These are phyloP conservation scores for Clarireedia monteithiana DNA, from an alignment of 2,329 filamentous ascomycete species.

Conservation along the genomic window DNA sequence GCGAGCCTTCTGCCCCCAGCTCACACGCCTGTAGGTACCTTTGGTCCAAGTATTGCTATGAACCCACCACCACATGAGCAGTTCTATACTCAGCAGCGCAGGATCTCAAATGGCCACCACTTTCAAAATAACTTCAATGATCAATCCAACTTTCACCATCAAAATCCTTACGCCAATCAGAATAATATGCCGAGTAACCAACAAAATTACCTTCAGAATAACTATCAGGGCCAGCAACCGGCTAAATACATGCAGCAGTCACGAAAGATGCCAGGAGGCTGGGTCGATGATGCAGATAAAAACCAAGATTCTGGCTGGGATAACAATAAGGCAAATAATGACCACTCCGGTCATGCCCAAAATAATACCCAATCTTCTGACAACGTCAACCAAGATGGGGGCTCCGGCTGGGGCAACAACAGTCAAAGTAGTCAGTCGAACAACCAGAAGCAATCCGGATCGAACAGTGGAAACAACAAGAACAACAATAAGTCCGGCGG, in stretches of 20 bases:
- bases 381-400: neutral
- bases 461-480: slow-evolving; percentile 6
- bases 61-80: slow-evolving; percentile 22
- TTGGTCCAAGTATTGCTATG: slow-evolving; percentile 10
- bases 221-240: neutral
- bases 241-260: neutral
- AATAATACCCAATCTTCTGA: too few species aligned
- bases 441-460: slow-evolving; percentile 7
- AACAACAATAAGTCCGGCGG: neutral
- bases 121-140: too few species aligned
- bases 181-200: neutral
- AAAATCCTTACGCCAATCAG: neutral
- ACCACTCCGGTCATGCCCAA: slow-evolving; percentile 1
- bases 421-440: slow-evolving; percentile 10
- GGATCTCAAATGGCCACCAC: too few species aligned
- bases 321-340: neutral
- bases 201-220: neutral
- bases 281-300: slow-evolving; percentile 9
- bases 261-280: slow-evolving; percentile 11
- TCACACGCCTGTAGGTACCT: slow-evolving; percentile 34
- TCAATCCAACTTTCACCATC: too few species aligned
- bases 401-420: slow-evolving; percentile 7
- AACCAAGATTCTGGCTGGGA: neutral
- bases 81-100: neutral
- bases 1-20: slow-evolving; percentile 39